Conservation (phyloP, 176 grass and related monocot genomes). For the Alopecurus myosuroides region DNA sequence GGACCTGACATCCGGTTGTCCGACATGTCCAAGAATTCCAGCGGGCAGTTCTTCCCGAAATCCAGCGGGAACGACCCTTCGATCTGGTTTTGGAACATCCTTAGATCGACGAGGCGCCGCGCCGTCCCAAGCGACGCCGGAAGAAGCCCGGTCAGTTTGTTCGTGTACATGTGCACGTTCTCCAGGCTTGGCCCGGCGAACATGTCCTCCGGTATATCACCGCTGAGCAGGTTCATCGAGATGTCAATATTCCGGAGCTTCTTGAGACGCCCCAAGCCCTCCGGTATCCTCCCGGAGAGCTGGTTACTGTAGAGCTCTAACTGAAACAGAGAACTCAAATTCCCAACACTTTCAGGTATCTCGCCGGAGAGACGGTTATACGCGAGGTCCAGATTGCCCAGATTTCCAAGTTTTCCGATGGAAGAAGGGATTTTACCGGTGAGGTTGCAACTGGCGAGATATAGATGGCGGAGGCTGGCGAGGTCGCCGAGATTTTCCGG, state of each 20-base stretch:
- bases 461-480: slow-evolving; percentile 43
- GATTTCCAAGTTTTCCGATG: slow-evolving; percentile 39
- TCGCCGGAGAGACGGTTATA: slow-evolving; percentile 50
- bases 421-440: slow-evolving; percentile 59
- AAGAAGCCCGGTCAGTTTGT: slow-evolving; percentile 48
- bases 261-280: slow-evolving; percentile 49
- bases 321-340: slow-evolving; percentile 50
- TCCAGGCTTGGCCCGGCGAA: slow-evolving; percentile 49
- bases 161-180: slow-evolving; percentile 66
- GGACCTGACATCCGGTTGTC: slow-evolving; percentile 59
- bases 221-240: slow-evolving; percentile 57
- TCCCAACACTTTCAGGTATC: slow-evolving; percentile 43
- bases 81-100: slow-evolving; percentile 62
- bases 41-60: slow-evolving; percentile 62
- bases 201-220: slow-evolving; percentile 57
- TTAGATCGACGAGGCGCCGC: slow-evolving; percentile 46
- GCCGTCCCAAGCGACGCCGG: slow-evolving; percentile 36
- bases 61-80: slow-evolving; percentile 52
- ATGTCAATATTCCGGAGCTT: slow-evolving; percentile 54
- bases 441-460: slow-evolving; percentile 58
- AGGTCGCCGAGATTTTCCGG: slow-evolving; percentile 49
- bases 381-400: slow-evolving; percentile 72
- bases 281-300: slow-evolving; percentile 58
- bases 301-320: slow-evolving; percentile 72
- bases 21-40: slow-evolving; percentile 53